A percentile compares a stretch with the other conserved stretches of the same genome.
Evolutionary conservation across 768 basidiomycete genomes (phyloP).

Genomic region (Naganishia vaughanmartiniae): DNA sequence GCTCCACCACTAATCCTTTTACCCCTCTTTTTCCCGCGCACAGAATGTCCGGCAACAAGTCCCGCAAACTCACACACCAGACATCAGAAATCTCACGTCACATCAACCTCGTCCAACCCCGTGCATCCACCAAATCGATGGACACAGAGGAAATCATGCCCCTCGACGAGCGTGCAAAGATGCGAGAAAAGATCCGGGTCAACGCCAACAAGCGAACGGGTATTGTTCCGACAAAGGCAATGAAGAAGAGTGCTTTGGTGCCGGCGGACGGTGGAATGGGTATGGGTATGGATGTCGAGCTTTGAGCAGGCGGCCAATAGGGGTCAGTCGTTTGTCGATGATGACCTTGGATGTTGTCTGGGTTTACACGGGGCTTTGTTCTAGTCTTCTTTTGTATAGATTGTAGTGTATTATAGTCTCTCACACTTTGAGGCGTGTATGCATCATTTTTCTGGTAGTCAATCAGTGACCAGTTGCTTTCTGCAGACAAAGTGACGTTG

Average conservation of each 20-base stretch:
- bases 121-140: conserved; percentile 42
- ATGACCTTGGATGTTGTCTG: neutral
- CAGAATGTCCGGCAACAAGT: conserved; percentile 80
- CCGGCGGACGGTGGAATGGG: conserved; percentile 85
- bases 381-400: conserved; percentile 7
- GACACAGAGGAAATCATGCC: conserved; percentile 50
- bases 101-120: conserved; percentile 52
- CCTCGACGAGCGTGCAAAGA: conserved; percentile 55
- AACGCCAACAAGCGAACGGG: conserved; percentile 43
- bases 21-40: conserved; percentile 14
- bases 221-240: conserved; percentile 58
- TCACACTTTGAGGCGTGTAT: neutral
- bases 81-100: conserved; percentile 66
- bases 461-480: too few relatives aligned
- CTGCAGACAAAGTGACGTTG: too few relatives aligned
- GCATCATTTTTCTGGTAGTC: neutral
- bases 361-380: conserved; percentile 1
- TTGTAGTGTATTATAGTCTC: conserved; percentile 2
- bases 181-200: conserved; percentile 52
- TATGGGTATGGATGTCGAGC: conserved; percentile 58
- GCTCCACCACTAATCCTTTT: neutral
- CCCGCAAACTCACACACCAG: conserved; percentile 59
- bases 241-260: conserved; percentile 64
- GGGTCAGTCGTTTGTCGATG: neutral
- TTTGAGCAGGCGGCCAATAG: neutral